phyloP scores from a whole-genome alignment of 345 rosid genomes.

The Euphorbia tirucalli region DNA sequence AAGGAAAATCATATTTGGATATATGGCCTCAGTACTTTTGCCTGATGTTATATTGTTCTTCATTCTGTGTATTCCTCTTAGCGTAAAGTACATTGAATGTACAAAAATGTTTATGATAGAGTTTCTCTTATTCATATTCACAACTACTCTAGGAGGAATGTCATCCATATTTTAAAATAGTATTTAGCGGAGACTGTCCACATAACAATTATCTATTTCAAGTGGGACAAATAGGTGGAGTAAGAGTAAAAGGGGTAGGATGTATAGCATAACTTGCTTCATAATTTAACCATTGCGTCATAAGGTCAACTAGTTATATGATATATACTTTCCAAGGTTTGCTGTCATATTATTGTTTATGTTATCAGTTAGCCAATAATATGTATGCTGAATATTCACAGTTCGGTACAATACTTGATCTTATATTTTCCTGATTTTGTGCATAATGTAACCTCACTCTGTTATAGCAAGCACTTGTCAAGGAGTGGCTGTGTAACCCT shows the following conservation, averaged over 20 bases:
- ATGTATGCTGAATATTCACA: not conserved
- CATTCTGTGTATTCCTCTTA: not conserved
- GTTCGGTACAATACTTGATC: not conserved
- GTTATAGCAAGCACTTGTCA: not conserved
- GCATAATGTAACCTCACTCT: not conserved
- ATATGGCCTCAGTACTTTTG: not conserved
- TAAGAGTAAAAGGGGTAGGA: not conserved
- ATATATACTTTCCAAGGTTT: not conserved
- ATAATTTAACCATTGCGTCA: not conserved
- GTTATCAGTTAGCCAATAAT: not conserved
- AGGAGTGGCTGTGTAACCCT: not conserved
- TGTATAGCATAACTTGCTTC: not conserved
- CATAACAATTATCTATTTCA: not conserved
- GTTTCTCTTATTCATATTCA: not conserved
- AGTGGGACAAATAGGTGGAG: not conserved
- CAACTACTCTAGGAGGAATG: too few species aligned
- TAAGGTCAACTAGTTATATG: not conserved
- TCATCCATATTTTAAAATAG: not conserved
- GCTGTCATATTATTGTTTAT: not conserved
- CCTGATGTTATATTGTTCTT: not conserved
- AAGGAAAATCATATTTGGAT: not conserved
- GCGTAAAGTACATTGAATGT: not conserved
- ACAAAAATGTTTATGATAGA: not conserved
- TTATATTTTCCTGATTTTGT: not conserved
- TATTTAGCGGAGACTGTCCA: not conserved